phyloP scores from a whole-genome alignment of 768 basidiomycete genomes.

The Coprinellus micaceus region DNA sequence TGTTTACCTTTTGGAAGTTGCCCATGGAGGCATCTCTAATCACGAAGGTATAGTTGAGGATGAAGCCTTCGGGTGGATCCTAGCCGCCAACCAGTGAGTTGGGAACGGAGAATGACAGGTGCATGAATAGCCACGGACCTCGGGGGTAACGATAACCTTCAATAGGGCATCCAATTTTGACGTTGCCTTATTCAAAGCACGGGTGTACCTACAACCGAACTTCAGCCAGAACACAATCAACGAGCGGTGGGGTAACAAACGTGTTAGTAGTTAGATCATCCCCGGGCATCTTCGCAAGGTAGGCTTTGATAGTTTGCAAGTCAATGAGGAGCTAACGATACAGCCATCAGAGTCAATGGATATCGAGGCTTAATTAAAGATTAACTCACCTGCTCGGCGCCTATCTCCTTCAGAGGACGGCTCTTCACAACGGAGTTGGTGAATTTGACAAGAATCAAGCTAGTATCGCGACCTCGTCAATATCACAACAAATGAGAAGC shows the following conservation, averaged over 20 bases:
- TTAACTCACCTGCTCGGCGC: conserved; percentile 80
- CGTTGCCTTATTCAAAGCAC: conserved; percentile 76
- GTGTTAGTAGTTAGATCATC: conserved; percentile 54
- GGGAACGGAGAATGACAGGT: background rate
- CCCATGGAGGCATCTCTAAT: conserved; percentile 93
- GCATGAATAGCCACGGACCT: conserved; percentile 18
- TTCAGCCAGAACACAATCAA: background rate
- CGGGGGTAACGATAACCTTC: conserved; percentile 93
- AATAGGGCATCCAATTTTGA: conserved; percentile 85
- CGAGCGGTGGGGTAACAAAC: conserved; percentile 27
- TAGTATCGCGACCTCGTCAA: conserved; percentile 37
- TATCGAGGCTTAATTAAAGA: background rate
- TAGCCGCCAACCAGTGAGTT: conserved; percentile 25
- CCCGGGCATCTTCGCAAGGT: conserved; percentile 79
- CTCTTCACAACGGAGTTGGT: conserved; percentile 88
- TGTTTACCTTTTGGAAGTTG: conserved; percentile 91
- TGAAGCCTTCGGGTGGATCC: conserved; percentile 92
- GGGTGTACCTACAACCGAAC: conserved; percentile 60
- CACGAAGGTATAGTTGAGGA: conserved; percentile 90
- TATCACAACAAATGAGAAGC: background rate
- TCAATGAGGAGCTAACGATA: conserved; percentile 82
- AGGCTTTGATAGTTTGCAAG: conserved; percentile 80
- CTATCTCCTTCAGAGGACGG: conserved; percentile 85
- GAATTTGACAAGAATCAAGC: conserved; percentile 75
- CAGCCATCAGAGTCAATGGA: background rate